Conservation (phyloP, 495 filamentous ascomycete genomes). For the Penicillium taxi region DNA sequence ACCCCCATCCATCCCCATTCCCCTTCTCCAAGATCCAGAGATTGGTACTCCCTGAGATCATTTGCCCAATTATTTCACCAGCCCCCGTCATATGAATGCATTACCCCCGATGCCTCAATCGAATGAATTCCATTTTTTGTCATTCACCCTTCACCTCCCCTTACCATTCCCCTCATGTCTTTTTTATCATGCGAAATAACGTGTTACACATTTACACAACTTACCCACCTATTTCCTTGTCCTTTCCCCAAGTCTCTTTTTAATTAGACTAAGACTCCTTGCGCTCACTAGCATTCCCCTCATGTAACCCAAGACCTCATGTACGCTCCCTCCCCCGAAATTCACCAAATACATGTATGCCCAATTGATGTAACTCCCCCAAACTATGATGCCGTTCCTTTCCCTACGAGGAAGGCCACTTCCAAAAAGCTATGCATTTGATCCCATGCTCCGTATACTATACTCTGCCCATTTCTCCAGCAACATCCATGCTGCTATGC, state of each 20-base stretch:
- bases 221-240: slow-evolving; percentile 6
- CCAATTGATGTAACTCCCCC: slow-evolving; percentile 9
- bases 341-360: slow-evolving; percentile 17
- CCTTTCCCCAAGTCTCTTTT: slow-evolving; percentile 25
- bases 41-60: too few relatives aligned
- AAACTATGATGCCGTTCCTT: slow-evolving; percentile 17
- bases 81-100: not conserved
- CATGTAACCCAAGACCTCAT: slow-evolving; percentile 48
- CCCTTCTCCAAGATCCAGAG: too few relatives aligned
- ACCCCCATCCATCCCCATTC: slow-evolving; percentile 4
- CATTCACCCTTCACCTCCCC: too few relatives aligned
- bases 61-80: too few relatives aligned
- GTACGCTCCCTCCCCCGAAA: slow-evolving; percentile 24
- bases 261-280: slow-evolving; percentile 40
- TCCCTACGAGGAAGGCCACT: slow-evolving; percentile 21
- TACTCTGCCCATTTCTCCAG: slow-evolving; percentile 15
- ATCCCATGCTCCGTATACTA: slow-evolving; percentile 29
- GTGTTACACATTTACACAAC: slow-evolving; percentile 12
- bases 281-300: slow-evolving; percentile 30
- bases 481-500: slow-evolving; percentile 10
- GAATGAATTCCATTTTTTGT: slow-evolving; percentile 13
- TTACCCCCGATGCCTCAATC: slow-evolving; percentile 17
- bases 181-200: slow-evolving; percentile 18
- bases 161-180: slow-evolving; percentile 32
- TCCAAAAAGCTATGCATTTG: slow-evolving; percentile 27